Base-by-base conservation (phyloP, 2,329 filamentous ascomycete species). In the Aureobasidium sp. region DNA sequence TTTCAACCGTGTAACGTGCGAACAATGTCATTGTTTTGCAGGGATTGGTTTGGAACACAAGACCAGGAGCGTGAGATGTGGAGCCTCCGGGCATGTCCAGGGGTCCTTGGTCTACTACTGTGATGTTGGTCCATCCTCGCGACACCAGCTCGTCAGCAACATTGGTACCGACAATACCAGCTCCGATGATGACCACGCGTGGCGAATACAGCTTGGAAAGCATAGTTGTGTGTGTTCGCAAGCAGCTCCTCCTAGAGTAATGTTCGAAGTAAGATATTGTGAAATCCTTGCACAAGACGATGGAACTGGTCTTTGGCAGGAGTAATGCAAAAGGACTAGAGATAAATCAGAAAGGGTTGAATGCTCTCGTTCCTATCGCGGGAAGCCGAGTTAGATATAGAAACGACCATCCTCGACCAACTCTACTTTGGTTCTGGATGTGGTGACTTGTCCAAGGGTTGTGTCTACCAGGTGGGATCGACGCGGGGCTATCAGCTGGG, bases 101-200 rank as follows among this genome's bases (percentile, higher is more conserved):
- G 2, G 81, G 81, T 0, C 81, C 81, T 64, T 84, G 81, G 58
- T 84, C 81, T 57, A 84, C 68, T 45, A 84, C 80, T 16, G 80
- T 84, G 64, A 84, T 80, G 63, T 83, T 67, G 51, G 64, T 75
- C 80, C 81, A 84, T 70, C 81, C 81, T 61, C 79, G 75, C 21
- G 73, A 71, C 59, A 80, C 73, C 61, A 84, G 74, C 71, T 84
- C 81, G 60, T 84, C 81, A 44, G 81, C 81, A 44, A 84, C 67
- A 56, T 84, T 84, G 54, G 75, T 74, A 41, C 81, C 81, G 55
- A 84, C 81, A 54, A 84, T 83, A 42, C 81, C 81, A 47, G 81
- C 81, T 32, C 81, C 81, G 56, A 81, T 79, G 56, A 82, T 79
- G 55, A 81, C 76, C 56, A 82, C 76, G 74, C 75, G 0, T 76